Evolutionary conservation across 306 rosid genomes (phyloP), one percentile per base, ranked within the genome.

Genomic region (Vigna radiata): DNA sequence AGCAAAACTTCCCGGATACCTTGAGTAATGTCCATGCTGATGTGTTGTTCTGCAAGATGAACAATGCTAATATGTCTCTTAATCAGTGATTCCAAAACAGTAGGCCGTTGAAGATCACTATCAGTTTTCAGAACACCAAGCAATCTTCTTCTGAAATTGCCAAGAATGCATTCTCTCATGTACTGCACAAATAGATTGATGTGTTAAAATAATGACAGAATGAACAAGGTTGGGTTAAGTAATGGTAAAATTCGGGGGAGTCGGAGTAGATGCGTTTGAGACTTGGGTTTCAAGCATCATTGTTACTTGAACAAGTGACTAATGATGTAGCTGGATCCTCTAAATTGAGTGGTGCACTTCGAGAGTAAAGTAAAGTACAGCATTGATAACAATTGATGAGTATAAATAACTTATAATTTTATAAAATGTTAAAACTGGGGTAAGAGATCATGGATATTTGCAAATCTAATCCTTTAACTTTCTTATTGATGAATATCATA

Each of bases 101-200:
- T 89, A 68, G 99, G 99, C 4, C 99, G 92, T 78, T 95, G 97
- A 81, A 95, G 95, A 88, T 95, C 99, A 71, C 88, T 90, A 82
- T 95, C 99, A 77, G 91, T 95, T 86, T 92, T 95, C 78, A 95
- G 81, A 37, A 87, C 93, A n/a, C 97, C 90, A 75, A 95, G 97
- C 84, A 92, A 73, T 88, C 99, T 92, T 87, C 99, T 89, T 89
- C 97, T 90, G 87, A 95, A 91, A 91, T 95, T 95, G 73, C 93
- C 97, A 77, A 95, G 91, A 86, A 95, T 89, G 92, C 99, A 92
- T 81, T 95, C 99, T 87, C 99, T 92, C 99, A 95, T 95, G 87
- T 90, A 95, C 99, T 95, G 99, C 91, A 81, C 79, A 84, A 71
- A 65, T 68, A 75, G 68, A 68, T 53, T 63, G 54, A 69, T 21